A percentile compares a stretch with the other conserved stretches of the same genome.
Evolutionary conservation across 164 flowering plant species (phyloP).

Genomic region (Magnolia kwangsiensis): DNA sequence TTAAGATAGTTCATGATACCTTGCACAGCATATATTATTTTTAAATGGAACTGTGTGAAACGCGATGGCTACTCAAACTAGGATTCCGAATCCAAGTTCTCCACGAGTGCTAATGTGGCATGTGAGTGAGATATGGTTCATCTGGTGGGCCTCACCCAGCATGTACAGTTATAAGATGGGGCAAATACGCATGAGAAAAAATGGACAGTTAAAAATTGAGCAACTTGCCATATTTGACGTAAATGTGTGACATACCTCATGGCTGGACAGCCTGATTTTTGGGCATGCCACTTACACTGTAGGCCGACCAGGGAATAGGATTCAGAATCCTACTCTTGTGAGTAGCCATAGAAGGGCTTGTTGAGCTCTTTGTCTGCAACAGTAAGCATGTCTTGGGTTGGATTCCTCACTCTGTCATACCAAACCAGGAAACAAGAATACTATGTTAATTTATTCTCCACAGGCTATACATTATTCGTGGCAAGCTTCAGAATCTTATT

Average conservation of each 20-base stretch:
- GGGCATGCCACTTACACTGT: background rate
- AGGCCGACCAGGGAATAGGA: background rate
- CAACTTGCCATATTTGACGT: background rate
- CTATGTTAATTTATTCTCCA: background rate
- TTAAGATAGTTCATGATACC: background rate
- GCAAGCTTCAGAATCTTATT: conserved; percentile 55
- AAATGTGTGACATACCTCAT: background rate
- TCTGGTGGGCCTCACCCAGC: background rate
- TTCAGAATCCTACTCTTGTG: background rate
- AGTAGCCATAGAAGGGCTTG: background rate
- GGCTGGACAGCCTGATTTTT: background rate
- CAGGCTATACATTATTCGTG: conserved; percentile 59
- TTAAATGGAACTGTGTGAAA: background rate
- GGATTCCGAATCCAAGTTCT: background rate
- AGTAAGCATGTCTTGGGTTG: background rate
- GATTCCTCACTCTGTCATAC: background rate
- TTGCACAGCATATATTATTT: background rate
- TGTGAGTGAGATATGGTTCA: background rate
- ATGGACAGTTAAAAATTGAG: background rate
- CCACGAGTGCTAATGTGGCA: background rate
- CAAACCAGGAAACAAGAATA: background rate
- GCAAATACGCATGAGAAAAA: background rate
- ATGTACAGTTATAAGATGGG: background rate
- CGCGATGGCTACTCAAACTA: background rate
- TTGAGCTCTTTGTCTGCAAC: background rate